Evolutionary conservation across 2,329 filamentous ascomycete species (phyloP).

Genomic region (Colletotrichum liriopes): DNA sequence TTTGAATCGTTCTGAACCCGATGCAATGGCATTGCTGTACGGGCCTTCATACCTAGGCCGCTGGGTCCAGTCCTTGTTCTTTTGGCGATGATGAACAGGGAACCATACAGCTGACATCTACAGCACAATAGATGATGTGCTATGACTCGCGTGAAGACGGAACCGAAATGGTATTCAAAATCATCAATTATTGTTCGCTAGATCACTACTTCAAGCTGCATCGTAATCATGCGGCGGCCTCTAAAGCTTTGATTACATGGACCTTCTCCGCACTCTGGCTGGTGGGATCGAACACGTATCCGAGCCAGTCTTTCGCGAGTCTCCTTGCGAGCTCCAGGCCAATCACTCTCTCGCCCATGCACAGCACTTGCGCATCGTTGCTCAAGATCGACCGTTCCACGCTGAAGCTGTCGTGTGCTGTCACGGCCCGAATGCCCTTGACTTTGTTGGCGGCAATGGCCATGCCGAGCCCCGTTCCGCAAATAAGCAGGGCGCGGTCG

Average conservation of each 20-base stretch:
- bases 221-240: slow-evolving; percentile 47
- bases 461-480: slow-evolving; percentile 89
- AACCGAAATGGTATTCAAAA: not conserved
- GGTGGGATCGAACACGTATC: slow-evolving; percentile 82
- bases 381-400: slow-evolving; percentile 86
- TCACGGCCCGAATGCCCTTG: slow-evolving; percentile 87
- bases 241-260: slow-evolving; percentile 58
- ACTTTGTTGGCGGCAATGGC: slow-evolving; percentile 94
- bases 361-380: slow-evolving; percentile 90
- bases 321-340: slow-evolving; percentile 85
- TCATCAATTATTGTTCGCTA: slow-evolving; percentile 2
- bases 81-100: not conserved
- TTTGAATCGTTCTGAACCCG: too few species aligned
- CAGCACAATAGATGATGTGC: not conserved
- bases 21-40: not conserved
- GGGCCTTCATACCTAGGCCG: not conserved
- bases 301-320: slow-evolving; percentile 85
- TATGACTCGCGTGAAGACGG: not conserved
- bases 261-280: slow-evolving; percentile 63
- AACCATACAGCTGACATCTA: too few species aligned
- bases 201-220: not conserved
- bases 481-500: slow-evolving; percentile 86
- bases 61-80: not conserved
- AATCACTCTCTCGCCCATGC: slow-evolving; percentile 87
- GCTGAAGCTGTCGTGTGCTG: slow-evolving; percentile 88